Percentiles rank a stretch among this genome's conserved stretches.
These are phyloP conservation scores for Aureobasidium zeae DNA, from an alignment of 2,329 filamentous ascomycete genomes.

Conservation along the genomic window DNA sequence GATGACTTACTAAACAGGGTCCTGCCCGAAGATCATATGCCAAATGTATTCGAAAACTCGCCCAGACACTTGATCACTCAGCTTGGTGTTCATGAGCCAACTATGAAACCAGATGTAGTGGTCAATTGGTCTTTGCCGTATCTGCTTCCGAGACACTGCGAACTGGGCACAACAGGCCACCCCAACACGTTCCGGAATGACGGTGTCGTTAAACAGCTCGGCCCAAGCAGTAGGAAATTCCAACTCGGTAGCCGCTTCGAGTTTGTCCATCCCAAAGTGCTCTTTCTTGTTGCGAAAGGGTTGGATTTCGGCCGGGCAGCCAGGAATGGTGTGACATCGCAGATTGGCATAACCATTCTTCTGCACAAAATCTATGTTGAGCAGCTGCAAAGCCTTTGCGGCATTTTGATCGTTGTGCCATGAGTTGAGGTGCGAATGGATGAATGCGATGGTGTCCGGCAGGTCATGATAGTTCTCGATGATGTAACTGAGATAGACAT, in stretches of 20 bases:
- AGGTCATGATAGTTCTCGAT: constrained; percentile 37
- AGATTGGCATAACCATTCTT: constrained; percentile 46
- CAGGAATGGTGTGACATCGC: constrained; percentile 44
- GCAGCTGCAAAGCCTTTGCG: constrained; percentile 18
- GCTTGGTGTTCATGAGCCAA: constrained; percentile 12
- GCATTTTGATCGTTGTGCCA: constrained; percentile 16
- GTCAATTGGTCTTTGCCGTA: constrained; percentile 36
- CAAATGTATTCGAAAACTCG: constrained; percentile 17
- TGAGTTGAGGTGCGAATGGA: constrained; percentile 24
- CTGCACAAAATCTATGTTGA: constrained; percentile 42
- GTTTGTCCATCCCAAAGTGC: not conserved
- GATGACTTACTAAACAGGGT: not conserved
- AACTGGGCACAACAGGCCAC: constrained; percentile 49
- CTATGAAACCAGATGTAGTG: constrained; percentile 39
- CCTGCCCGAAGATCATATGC: constrained; percentile 17
- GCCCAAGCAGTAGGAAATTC: constrained; percentile 42
- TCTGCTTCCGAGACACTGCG: constrained; percentile 41
- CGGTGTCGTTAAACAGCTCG: constrained; percentile 37
- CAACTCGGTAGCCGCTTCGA: constrained; percentile 38
- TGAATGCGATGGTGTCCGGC: constrained; percentile 22
- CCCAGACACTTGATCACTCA: constrained; percentile 9
- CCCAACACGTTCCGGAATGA: constrained; percentile 38
- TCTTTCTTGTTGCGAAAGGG: constrained; percentile 31
- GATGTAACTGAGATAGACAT: constrained; percentile 41
- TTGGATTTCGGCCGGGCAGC: constrained; percentile 44